Evolutionary conservation across 2,329 filamentous ascomycete species (phyloP), one percentile per base, ranked within the genome.

Genomic region (Penicillium sp.): DNA sequence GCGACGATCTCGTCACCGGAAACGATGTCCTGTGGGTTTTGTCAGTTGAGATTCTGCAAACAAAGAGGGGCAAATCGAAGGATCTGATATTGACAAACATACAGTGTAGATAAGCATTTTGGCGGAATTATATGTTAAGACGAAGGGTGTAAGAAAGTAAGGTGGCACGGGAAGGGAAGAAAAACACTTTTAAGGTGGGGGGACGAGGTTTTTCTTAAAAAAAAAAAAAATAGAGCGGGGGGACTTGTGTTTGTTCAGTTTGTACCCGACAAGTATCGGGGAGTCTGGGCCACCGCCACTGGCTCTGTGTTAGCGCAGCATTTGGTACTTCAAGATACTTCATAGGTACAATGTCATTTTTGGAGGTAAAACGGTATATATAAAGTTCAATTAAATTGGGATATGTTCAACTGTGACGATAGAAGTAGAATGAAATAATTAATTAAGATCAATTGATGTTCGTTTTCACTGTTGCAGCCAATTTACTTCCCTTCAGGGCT

Each of bases 1-100:
- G 94, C 96, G 87, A 97, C 88, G 78, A 99, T 85, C 89, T 99
- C 94, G 82, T 97, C 93, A 67, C 82, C 90, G 79, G 86, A 90
- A 79, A 97, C 77, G 71, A 94, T 81, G 77, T 99, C 94, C 94
- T 99, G 72, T 19, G 49, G 41, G 50, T 48, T 45, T 52, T 19
- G 58, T 63, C 41, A 59, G 58, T 29, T 55, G n/a, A 47, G 53
- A 59, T 59, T 59, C 57, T 27, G 17, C 19, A n/a, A 38, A 45
- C 6, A 6, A 57, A 41, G 19, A 27, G 27, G 25, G 43, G 25
- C 29, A 49, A 49, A 25, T 19, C 10, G 9, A 38, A 27, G 10
- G 8, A 35, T 9, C 7, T 51, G 25, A 44, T n/a, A 19, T 17
- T 31, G 25, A 29, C 23, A 17, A 6, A 66, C 65, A 38, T 77